Conservation (phyloP, 2,329 filamentous ascomycete genomes). For the Aphanocladium album region DNA sequence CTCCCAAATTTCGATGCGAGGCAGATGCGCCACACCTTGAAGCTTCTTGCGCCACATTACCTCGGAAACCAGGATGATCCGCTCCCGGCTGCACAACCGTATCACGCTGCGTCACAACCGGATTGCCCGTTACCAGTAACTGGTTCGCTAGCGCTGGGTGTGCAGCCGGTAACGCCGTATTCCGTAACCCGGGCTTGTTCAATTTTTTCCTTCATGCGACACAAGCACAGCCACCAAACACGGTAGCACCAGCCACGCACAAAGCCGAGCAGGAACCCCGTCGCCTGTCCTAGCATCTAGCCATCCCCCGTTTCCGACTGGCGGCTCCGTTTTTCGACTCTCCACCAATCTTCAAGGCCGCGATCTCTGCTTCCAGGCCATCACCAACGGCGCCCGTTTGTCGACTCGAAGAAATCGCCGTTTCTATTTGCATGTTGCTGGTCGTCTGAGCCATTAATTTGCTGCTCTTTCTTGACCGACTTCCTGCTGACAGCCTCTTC, state of each 20-base stretch:
- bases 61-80: neutral
- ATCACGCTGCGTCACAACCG: neutral
- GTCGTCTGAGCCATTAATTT: conserved; percentile 11
- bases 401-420: neutral
- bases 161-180: neutral
- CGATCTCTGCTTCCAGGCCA: conserved; percentile 9
- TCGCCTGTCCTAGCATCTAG: neutral
- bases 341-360: conserved; percentile 10
- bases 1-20: neutral
- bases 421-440: neutral
- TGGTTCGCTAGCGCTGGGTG: too few species aligned
- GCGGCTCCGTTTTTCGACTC: conserved; percentile 14
- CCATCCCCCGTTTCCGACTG: conserved; percentile 2
- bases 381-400: conserved; percentile 4
- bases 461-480: neutral
- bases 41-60: neutral
- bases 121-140: neutral
- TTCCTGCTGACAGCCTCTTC: conserved; percentile 1
- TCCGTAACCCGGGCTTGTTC: neutral
- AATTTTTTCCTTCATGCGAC: neutral
- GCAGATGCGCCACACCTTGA: conserved; percentile 4
- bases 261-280: neutral
- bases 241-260: neutral
- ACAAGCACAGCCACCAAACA: neutral
- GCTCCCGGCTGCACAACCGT: neutral